Evolutionary conservation across 495 filamentous ascomycete species (phyloP).

Genomic region (Tirmania nivea): DNA sequence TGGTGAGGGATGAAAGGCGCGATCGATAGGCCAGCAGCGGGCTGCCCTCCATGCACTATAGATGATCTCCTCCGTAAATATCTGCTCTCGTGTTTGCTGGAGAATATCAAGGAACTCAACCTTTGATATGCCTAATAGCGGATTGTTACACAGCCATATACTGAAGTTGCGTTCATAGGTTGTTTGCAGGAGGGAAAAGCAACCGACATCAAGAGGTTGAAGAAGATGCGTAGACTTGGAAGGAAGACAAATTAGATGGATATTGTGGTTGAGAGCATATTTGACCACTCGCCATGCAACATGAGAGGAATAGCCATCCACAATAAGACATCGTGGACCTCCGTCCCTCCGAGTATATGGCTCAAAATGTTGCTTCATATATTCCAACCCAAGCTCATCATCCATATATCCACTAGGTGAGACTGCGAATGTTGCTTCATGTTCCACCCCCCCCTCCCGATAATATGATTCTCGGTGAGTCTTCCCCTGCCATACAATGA

Average conservation of each 20-base stretch:
- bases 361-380: background rate
- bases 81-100: too few species aligned
- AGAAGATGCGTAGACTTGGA: slow-evolving; percentile 4
- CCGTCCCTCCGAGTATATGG: background rate
- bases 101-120: too few species aligned
- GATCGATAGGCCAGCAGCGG: too few species aligned
- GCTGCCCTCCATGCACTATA: too few species aligned
- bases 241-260: slow-evolving; percentile 5
- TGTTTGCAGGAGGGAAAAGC: slow-evolving; percentile 1
- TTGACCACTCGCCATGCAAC: slow-evolving; percentile 6
- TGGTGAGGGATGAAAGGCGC: too few species aligned
- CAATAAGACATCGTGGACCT: slow-evolving; percentile 1
- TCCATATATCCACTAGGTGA: slow-evolving; percentile 3
- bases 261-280: slow-evolving; percentile 3
- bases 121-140: too few species aligned
- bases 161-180: too few species aligned
- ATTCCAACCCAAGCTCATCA: slow-evolving; percentile 2
- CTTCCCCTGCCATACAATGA: slow-evolving; percentile 4
- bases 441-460: slow-evolving; percentile 1
- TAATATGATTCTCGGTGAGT: too few species aligned
- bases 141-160: too few species aligned
- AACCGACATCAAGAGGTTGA: slow-evolving; percentile 4
- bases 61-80: too few species aligned
- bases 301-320: slow-evolving; percentile 5
- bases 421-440: background rate